phyloP scores from a whole-genome alignment of 805 yeast genomes.

The Kodamaea leandrae region DNA sequence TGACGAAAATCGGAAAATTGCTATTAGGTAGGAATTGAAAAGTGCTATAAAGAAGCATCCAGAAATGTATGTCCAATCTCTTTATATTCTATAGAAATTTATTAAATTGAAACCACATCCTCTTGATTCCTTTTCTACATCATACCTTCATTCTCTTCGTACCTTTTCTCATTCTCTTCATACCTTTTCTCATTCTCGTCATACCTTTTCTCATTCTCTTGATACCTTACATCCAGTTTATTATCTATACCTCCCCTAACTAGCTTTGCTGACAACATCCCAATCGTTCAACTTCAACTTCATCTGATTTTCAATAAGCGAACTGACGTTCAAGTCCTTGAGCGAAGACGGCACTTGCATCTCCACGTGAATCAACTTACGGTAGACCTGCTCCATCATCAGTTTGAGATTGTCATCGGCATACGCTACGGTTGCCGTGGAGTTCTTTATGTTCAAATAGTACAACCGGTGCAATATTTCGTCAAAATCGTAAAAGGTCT shows the following conservation, averaged over 20 bases:
- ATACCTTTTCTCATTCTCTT: too few relatives aligned
- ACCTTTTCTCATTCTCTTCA: too few relatives aligned
- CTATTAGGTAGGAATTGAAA: too few relatives aligned
- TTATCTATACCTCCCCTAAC: neutral
- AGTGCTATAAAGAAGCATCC: too few relatives aligned
- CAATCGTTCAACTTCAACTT: conserved; percentile 31
- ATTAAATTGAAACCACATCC: too few relatives aligned
- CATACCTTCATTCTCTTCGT: too few relatives aligned
- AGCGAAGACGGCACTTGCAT: conserved; percentile 20
- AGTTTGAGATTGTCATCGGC: conserved; percentile 20
- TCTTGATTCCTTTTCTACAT: too few relatives aligned
- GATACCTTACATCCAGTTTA: conserved; percentile 1
- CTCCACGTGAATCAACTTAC: conserved; percentile 19
- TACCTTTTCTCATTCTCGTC: too few relatives aligned
- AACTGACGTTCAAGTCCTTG: conserved; percentile 22
- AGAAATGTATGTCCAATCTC: too few relatives aligned
- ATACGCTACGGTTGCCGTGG: conserved; percentile 3
- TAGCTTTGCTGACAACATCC: conserved; percentile 23
- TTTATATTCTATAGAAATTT: too few relatives aligned
- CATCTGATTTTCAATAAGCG: conserved; percentile 23
- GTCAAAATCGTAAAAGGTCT: conserved; percentile 17
- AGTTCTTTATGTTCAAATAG: conserved; percentile 3
- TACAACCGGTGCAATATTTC: conserved; percentile 16
- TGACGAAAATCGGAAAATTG: neutral
- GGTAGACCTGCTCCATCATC: conserved; percentile 34